Conservation (phyloP, 768 basidiomycete species). For the Leccinum rimulosum region DNA sequence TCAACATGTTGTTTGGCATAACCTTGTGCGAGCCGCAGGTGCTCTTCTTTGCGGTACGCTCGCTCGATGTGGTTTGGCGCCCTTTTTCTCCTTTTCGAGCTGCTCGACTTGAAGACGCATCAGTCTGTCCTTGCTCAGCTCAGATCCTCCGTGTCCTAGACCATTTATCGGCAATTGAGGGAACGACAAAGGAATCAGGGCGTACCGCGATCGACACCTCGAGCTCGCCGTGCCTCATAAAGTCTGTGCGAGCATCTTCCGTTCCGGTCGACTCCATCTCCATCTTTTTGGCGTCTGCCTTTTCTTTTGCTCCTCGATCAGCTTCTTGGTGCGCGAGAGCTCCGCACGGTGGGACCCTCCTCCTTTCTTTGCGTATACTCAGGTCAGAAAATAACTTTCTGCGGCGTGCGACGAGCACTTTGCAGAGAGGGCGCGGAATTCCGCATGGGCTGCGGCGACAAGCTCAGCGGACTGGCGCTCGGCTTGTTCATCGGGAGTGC, state of each 20-base stretch:
- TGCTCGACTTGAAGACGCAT: slow-evolving; percentile 91
- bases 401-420: slow-evolving; percentile 74
- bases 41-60: slow-evolving; percentile 91
- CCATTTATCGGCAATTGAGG: too few species aligned
- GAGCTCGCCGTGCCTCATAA: too few species aligned
- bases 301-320: too few species aligned
- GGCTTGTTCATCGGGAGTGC: slow-evolving; percentile 42
- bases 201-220: too few species aligned
- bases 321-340: too few species aligned
- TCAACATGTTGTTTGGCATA: slow-evolving; percentile 84
- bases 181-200: too few species aligned
- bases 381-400: slow-evolving; percentile 85
- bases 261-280: too few species aligned
- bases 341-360: slow-evolving; percentile 14
- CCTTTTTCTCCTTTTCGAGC: slow-evolving; percentile 55
- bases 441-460: slow-evolving; percentile 38
- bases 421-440: slow-evolving; percentile 68
- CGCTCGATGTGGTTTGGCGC: slow-evolving; percentile 47
- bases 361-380: slow-evolving; percentile 54
- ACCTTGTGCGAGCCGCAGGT: slow-evolving; percentile 79
- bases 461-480: slow-evolving; percentile 39
- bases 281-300: too few species aligned
- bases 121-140: slow-evolving; percentile 36
- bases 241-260: too few species aligned
- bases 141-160: too few species aligned